Percentiles rank a stretch among this genome's conserved stretches.
Evolutionary conservation across 2,329 filamentous ascomycete species (phyloP).

Genomic region (Dactylella cylindrospora): DNA sequence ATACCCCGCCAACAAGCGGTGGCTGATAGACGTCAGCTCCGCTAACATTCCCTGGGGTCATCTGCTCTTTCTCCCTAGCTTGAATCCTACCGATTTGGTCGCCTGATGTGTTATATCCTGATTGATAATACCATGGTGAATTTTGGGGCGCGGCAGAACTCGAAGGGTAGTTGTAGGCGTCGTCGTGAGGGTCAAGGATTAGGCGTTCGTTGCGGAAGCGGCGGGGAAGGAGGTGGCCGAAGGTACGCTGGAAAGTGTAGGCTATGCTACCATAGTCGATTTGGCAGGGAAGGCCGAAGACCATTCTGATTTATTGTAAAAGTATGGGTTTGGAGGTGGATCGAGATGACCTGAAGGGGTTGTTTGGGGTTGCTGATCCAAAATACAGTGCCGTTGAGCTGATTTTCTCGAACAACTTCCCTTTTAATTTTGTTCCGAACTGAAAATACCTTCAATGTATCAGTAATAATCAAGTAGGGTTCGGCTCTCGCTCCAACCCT

Average conservation of each 20-base stretch:
- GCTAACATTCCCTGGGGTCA: slow-evolving; percentile 6
- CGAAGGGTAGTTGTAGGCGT: slow-evolving; percentile 4
- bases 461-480: too few relatives aligned
- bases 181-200: slow-evolving; percentile 2
- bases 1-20: not conserved
- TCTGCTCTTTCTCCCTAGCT: slow-evolving; percentile 14
- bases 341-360: too few relatives aligned
- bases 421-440: too few relatives aligned
- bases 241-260: slow-evolving; percentile 26
- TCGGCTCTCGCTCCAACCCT: too few relatives aligned
- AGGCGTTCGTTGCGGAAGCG: slow-evolving; percentile 14
- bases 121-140: too few relatives aligned
- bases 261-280: slow-evolving; percentile 31
- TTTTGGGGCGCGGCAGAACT: not conserved
- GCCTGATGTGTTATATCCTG: slow-evolving; percentile 22
- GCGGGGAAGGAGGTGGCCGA: slow-evolving; percentile 30
- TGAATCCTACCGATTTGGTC: slow-evolving; percentile 12
- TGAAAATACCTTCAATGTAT: too few relatives aligned
- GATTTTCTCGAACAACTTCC: too few relatives aligned
- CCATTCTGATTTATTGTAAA: too few relatives aligned
- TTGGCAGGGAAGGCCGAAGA: slow-evolving; percentile 31
- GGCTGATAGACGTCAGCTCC: slow-evolving; percentile 13
- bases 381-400: too few relatives aligned
- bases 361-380: too few relatives aligned
- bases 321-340: too few relatives aligned